Evolutionary conservation across 768 basidiomycete genomes (phyloP), one percentile per base, ranked within the genome.

Genomic region (Serendipita sp.): DNA sequence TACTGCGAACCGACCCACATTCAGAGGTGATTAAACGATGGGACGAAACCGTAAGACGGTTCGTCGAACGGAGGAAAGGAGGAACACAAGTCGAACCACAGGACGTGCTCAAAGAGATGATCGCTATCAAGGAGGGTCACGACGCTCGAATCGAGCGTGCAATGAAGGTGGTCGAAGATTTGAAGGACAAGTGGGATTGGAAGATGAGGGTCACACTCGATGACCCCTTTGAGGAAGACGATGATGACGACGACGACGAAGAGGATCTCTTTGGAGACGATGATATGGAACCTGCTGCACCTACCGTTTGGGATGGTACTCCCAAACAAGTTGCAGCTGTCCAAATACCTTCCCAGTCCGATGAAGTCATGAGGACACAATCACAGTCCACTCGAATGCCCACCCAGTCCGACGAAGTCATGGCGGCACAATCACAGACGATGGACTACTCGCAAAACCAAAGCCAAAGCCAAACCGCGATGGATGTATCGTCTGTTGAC

Each of bases 181-280:
- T 91, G 5, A 75, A 80, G 65, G 89, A 91, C 64, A 86, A 82
- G 72, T 91, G 85, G 71, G 87, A 91, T 53, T 89, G 88, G 86
- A 84, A 84, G 71, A 81, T 83, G 67, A 78, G 89, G n/a, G 85
- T 91, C 23, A 83, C 82, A 66, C 87, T 89, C 11, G 84, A 85
- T 69, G 81, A 83, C 13, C 87, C 87, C 67, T 87, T 89, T 36
- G 65, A 62, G 43, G 6, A 33, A 3, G 34, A 40, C 16, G 52
- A 36, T 18, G 64, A 53, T 36, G 33, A 50, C 1, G 62, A 31
- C 27, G 66, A 45, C 31, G 48, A 52, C 8, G 44, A 64, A 2
- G 62, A 40, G n/a, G 37, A 40, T 40, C 37, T 40, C 5, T 40
- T 40, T 13, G 37, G 37, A 6, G 48, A 31, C 31, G 48, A 31